Base-by-base conservation (phyloP, 2,329 filamentous ascomycete species). In the Penicillium thymicola region DNA sequence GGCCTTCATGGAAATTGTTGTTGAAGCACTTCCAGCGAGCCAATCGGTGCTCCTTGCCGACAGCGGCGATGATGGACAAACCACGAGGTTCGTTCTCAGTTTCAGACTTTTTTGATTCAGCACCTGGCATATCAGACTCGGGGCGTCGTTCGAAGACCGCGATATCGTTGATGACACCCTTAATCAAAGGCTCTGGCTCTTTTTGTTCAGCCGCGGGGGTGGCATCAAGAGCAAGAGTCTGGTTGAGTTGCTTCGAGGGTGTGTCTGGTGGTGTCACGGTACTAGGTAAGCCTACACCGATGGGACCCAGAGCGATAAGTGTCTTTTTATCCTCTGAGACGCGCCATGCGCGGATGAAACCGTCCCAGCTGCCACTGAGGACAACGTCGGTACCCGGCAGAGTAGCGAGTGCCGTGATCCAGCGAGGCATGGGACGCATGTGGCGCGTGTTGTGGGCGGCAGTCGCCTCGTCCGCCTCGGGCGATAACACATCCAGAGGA, bases 361-460 rank as follows among this genome's bases (percentile, higher is more conserved):
- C 94, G 70, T 96, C 94, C 92, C 93, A 99, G 74, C 91, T 96
- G 32, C 93, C 94, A 63, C 87, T 95, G 49, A 99, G 80, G 55
- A 99, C 85, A 49, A 96, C 79, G 68, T 99, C 92, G 5, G 91
- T 93, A 72, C 92, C 97, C 0, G 94, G 93, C 47, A 99, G 82
- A 0, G 90, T 89, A 47, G 87, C 82, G 42, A 99, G 79, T 6
- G 93, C 92, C 1, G 94, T 99, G 72, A 99, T 94, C 82, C 89
- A 95, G 70, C 93, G 83, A 4, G 94, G 90, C 58, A 63, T 87
- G 77, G 42, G 88, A 80, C 45, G 88, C 78, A 72, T 74, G 68
- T 68, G 74, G 59, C 72, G 74, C 57, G 67, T 71, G 64, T 72
- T 75, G 59, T 65, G 71, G 43, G 76, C 76, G 23, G 78, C 78